These are phyloP conservation scores for Epichloe amarillans DNA, from an alignment of 2,329 filamentous ascomycete genomes.

Conservation along the genomic window DNA sequence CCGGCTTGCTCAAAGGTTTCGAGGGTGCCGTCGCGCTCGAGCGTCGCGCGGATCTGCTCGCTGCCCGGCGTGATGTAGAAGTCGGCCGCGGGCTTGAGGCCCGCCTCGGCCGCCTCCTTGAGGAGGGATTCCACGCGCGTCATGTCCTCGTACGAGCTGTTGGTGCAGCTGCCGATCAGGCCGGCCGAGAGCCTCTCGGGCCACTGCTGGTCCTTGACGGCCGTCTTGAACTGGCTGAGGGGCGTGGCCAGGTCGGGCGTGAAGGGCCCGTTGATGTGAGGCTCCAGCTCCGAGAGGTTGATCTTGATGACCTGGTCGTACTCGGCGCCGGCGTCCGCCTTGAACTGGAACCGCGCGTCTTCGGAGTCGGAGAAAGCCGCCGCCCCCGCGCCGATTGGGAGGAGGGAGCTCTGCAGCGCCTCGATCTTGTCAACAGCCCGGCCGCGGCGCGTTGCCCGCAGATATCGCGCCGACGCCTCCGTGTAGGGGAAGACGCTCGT, in stretches of 20 bases:
- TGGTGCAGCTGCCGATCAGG: slow-evolving; percentile 95
- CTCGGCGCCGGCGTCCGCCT: slow-evolving; percentile 65
- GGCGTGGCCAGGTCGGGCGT: slow-evolving; percentile 92
- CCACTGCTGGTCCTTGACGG: slow-evolving; percentile 76
- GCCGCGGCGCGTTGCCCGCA: slow-evolving; percentile 59
- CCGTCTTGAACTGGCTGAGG: slow-evolving; percentile 75
- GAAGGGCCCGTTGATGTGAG: slow-evolving; percentile 93
- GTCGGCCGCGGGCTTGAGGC: slow-evolving; percentile 74
- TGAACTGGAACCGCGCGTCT: slow-evolving; percentile 49
- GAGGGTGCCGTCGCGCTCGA: slow-evolving; percentile 79
- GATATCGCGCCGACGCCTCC: slow-evolving; percentile 68
- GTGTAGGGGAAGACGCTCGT: slow-evolving; percentile 94
- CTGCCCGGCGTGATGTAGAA: slow-evolving; percentile 96
- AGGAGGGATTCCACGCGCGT: slow-evolving; percentile 86
- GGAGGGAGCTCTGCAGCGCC: slow-evolving; percentile 41
- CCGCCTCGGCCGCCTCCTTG: slow-evolving; percentile 80
- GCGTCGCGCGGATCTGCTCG: slow-evolving; percentile 89
- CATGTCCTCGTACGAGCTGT: slow-evolving; percentile 99
- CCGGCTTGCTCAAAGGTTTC: slow-evolving; percentile 76
- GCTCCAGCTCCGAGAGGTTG: slow-evolving; percentile 78
- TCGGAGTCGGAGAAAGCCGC: slow-evolving; percentile 15
- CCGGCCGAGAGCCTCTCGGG: slow-evolving; percentile 83
- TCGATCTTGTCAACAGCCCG: slow-evolving; percentile 55
- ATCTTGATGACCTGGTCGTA: slow-evolving; percentile 91
- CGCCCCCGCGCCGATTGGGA: slow-evolving; percentile 22